These are phyloP conservation scores for Cyclanthera cordifolia DNA, from an alignment of 306 rosid species.

Conservation along the genomic window DNA sequence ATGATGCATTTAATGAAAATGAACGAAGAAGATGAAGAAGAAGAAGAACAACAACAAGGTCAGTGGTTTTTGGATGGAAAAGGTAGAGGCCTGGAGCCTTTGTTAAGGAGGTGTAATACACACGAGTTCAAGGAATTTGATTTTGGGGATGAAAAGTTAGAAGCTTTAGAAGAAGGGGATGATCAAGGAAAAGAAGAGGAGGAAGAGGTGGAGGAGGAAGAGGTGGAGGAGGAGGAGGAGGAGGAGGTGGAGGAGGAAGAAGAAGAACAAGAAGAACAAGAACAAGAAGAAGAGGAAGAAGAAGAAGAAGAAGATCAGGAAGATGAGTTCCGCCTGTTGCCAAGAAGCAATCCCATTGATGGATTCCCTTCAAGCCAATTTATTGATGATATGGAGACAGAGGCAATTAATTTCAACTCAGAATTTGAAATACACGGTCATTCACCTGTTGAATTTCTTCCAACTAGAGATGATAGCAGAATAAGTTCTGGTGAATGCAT, in stretches of 20 bases:
- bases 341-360: constrained; percentile 44
- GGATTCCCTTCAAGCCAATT: constrained; percentile 52
- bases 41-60: constrained; percentile 28
- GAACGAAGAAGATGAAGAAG: constrained; percentile 33
- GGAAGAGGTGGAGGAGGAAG: constrained; percentile 16
- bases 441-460: constrained; percentile 41
- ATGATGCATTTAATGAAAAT: constrained; percentile 45
- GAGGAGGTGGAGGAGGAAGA: constrained; percentile 18
- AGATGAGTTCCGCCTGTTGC: constrained; percentile 41
- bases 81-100: constrained; percentile 24
- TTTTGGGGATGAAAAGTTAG: constrained; percentile 22
- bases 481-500: constrained; percentile 41
- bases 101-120: constrained; percentile 42
- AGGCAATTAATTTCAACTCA: constrained; percentile 34
- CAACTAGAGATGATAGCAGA: constrained; percentile 53
- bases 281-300: constrained; percentile 21
- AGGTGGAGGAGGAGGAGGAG: constrained; percentile 30
- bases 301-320: constrained; percentile 43
- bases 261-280: constrained; percentile 18
- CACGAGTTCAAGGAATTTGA: constrained; percentile 25
- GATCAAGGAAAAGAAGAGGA: constrained; percentile 23
- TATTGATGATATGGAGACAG: constrained; percentile 43
- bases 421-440: constrained; percentile 59
- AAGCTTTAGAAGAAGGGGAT: constrained; percentile 4
- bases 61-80: constrained; percentile 48